Base-by-base conservation (phyloP, 768 basidiomycete genomes). In the Leccinum truebloodii region DNA sequence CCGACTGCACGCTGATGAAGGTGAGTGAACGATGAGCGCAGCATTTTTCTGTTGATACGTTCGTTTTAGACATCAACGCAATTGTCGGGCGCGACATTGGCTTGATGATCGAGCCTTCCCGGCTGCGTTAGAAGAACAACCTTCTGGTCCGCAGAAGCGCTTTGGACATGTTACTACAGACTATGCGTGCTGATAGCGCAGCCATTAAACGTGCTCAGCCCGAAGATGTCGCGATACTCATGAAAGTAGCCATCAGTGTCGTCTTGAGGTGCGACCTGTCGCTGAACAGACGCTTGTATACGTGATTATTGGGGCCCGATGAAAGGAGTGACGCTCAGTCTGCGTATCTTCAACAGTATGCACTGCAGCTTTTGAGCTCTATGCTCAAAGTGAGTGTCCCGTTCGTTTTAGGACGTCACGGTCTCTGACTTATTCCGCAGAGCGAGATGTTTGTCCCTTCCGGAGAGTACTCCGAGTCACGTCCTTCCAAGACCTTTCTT, bases 401-500 rank as follows among this genome's bases (percentile, higher is more conserved):
- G 32, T 22, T n/a, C 7, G 26, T 7, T 63, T 30, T 35, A 22
- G 32, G 37, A 37, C n/a, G 39, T 32, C 30, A 32, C 30, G 30
- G 30, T 12, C 22, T 58, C 60, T 73, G 30, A 73, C 57, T 52
- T 52, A 32, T 30, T 53, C 52, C 41, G 26, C 54, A 94, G 89
- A 79, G 81, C 51, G 92, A 95, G 63, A 94, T 95, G 91, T 79
- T 84, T 61, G 75, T 80, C 12, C 87, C 87, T 2, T 86, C 86
- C 2, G 81, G 83, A 54, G 86, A 87, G 59, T 94, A 93, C 64
- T 79, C 89, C 1, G 87, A 88, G 62, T 89, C 90, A 3, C 79
- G 92, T 28, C 94, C 97, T 0, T 98, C 94, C 83, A 96, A 95
- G 75, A 90, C 98, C 37, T 95, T 97, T 73, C 88, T 98, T 24